Evolutionary conservation across 129 eudicot species (phyloP).

Genomic region (Flaveria ramosissima): DNA sequence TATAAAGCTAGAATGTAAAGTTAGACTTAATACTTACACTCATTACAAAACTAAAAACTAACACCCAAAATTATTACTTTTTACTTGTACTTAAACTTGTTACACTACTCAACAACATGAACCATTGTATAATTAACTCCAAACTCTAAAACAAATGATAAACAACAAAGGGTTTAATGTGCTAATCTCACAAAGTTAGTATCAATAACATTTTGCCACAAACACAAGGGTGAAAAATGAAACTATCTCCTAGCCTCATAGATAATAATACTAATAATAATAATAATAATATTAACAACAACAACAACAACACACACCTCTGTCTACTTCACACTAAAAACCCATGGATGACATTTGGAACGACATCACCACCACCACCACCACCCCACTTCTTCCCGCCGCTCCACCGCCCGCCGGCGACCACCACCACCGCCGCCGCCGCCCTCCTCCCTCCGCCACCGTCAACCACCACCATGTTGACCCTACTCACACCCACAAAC

Average conservation of each 20-base stretch:
- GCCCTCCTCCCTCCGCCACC: conserved; percentile 26
- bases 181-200: background rate
- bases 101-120: no score
- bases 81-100: no score
- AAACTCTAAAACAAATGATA: no score
- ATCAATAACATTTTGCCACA: background rate
- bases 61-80: no score
- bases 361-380: conserved; percentile 28
- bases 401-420: conserved; percentile 9
- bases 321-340: conserved; percentile 17
- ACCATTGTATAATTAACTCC: no score
- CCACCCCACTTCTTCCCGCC: conserved; percentile 29
- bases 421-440: conserved; percentile 21
- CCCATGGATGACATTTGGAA: conserved; percentile 53
- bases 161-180: background rate
- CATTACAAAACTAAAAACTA: no score
- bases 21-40: no score
- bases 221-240: conserved; percentile 7
- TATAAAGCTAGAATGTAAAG: no score
- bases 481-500: conserved; percentile 30
- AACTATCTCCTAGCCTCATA: conserved; percentile 12
- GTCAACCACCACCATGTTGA: conserved; percentile 28
- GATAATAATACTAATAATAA: background rate
- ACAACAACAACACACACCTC: background rate
- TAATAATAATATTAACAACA: no score